A percentile compares a stretch with the other conserved stretches of the same genome.
These are phyloP conservation scores for Plasmodium berghei DNA, from an alignment of 169 alveolate species.

Conservation along the genomic window DNA sequence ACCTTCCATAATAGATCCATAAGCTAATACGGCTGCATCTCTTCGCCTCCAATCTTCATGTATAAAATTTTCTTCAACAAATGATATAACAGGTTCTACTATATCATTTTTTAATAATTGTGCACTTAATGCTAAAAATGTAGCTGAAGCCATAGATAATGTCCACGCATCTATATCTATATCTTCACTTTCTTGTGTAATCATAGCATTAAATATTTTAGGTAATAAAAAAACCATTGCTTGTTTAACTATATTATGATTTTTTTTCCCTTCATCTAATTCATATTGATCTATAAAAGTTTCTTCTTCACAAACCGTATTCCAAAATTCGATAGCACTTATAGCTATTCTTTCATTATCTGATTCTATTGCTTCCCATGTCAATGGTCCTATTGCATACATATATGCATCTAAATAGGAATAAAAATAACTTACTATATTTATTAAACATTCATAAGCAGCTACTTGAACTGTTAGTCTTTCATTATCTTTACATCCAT, in stretches of 20 bases:
- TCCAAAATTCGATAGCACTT: conserved; percentile 92
- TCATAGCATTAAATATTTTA: conserved; percentile 87
- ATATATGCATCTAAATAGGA: conserved; percentile 86
- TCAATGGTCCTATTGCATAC: conserved; percentile 87
- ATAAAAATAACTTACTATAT: conserved; percentile 89
- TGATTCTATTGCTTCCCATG: conserved; percentile 88
- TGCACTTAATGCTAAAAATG: conserved; percentile 92
- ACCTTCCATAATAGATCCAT: conserved; percentile 94
- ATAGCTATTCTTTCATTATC: conserved; percentile 88
- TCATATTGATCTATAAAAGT: conserved; percentile 78
- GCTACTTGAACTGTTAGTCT: conserved; percentile 86
- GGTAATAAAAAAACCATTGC: conserved; percentile 89
- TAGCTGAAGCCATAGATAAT: conserved; percentile 94
- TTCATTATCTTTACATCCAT: conserved; percentile 85
- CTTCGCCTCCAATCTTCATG: conserved; percentile 92
- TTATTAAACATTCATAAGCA: conserved; percentile 90
- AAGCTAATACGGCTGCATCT: conserved; percentile 94
- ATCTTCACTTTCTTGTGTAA: conserved; percentile 89
- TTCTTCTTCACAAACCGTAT: conserved; percentile 90
- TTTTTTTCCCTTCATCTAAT: conserved; percentile 77
- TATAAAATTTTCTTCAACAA: conserved; percentile 89
- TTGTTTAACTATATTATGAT: conserved; percentile 85
- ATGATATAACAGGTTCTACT: conserved; percentile 89
- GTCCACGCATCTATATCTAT: conserved; percentile 93
- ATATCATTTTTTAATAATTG: conserved; percentile 92